Conservation (phyloP, 2,329 filamentous ascomycete genomes). For the Monosporascus cannonballus region DNA sequence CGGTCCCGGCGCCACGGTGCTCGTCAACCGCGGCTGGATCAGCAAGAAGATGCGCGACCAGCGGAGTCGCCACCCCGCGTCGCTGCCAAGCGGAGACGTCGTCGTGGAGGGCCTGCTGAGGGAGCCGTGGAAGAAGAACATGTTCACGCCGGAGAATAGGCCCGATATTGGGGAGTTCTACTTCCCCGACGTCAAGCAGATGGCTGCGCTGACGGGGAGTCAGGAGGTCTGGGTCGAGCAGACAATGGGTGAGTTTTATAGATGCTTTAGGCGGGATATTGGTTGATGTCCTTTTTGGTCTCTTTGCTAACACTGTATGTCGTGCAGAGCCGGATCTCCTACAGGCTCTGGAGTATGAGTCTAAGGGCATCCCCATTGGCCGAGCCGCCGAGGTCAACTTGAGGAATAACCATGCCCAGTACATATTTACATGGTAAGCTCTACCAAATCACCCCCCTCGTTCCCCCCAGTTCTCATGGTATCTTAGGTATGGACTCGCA, state of each 20-base stretch:
- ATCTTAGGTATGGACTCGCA: conserved; percentile 72
- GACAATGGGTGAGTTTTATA: conserved; percentile 66
- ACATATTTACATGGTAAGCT: conserved; percentile 95
- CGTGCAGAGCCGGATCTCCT: conserved; percentile 69
- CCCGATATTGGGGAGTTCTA: conserved; percentile 84
- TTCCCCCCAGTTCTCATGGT: conserved; percentile 5
- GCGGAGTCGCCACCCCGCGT: conserved; percentile 54
- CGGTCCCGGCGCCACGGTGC: conserved; percentile 48
- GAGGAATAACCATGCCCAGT: conserved; percentile 94
- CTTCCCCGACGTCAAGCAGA: conserved; percentile 88
- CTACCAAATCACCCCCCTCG: background rate
- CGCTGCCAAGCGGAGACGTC: conserved; percentile 65
- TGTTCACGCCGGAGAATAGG: conserved; percentile 89
- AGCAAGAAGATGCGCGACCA: conserved; percentile 65
- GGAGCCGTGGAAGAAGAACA: conserved; percentile 94
- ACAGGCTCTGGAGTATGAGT: conserved; percentile 66
- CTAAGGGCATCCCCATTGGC: conserved; percentile 83
- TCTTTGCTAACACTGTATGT: conserved; percentile 13
- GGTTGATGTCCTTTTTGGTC: conserved; percentile 6
- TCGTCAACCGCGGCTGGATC: conserved; percentile 93
- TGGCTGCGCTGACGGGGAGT: conserved; percentile 76
- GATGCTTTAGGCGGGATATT: background rate
- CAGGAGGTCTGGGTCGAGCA: conserved; percentile 93
- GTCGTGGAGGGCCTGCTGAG: conserved; percentile 77
- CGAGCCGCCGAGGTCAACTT: conserved; percentile 84